phyloP scores from a whole-genome alignment of 169 alveolate species.

The Plasmodium relictum region DNA sequence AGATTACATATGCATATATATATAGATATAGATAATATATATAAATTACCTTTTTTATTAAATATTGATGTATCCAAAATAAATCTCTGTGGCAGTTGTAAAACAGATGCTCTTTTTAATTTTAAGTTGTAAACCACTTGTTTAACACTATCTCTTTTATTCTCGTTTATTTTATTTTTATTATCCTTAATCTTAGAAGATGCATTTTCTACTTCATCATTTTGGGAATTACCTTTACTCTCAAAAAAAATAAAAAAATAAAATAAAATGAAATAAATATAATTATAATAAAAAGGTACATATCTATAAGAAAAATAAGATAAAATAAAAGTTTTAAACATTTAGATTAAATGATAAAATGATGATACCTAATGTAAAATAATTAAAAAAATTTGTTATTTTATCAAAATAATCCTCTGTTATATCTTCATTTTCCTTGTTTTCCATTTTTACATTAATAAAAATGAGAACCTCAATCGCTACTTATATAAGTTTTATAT shows the following conservation, averaged over 20 bases:
- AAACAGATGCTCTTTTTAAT: constrained; percentile 34
- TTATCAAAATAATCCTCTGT: constrained; percentile 14
- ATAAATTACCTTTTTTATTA: neutral
- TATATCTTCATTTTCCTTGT: constrained; percentile 25
- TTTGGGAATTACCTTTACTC: constrained; percentile 11
- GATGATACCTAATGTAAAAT: constrained; percentile 30
- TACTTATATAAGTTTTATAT: too few relatives aligned
- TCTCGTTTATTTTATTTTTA: neutral
- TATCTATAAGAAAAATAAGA: neutral
- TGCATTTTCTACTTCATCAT: neutral
- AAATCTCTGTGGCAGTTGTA: constrained; percentile 5
- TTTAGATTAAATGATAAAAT: neutral
- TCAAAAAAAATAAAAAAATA: constrained; percentile 29
- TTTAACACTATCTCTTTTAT: constrained; percentile 30
- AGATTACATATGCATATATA: neutral
- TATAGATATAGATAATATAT: neutral
- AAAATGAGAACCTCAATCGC: too few relatives aligned
- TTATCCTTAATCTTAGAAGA: neutral
- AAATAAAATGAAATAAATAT: constrained; percentile 26
- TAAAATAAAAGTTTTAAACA: neutral
- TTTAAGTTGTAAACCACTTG: constrained; percentile 65
- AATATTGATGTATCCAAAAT: neutral
- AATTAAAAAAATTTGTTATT: constrained; percentile 32
- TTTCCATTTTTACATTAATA: too few relatives aligned
- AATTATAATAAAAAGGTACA: neutral